A percentile compares a stretch with the other conserved stretches of the same genome.
These are phyloP conservation scores for Circinella minor DNA, from an alignment of 371 early-diverging fungal species.

Conservation along the genomic window DNA sequence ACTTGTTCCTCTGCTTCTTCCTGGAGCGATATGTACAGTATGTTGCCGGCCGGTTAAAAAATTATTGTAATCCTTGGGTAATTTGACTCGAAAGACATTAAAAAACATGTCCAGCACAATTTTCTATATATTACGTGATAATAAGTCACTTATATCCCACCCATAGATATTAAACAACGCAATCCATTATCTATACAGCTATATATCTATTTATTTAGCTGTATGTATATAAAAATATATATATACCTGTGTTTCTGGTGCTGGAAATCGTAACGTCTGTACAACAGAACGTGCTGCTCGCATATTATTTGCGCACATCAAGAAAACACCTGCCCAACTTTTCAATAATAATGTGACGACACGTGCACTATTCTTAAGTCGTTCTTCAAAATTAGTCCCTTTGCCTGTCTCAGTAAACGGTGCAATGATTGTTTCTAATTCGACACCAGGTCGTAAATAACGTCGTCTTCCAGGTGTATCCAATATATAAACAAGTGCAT, in stretches of 20 bases:
- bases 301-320: constrained; percentile 76
- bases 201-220: not conserved
- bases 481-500: constrained; percentile 72
- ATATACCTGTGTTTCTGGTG: constrained; percentile 75
- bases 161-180: too few relatives aligned
- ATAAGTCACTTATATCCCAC: not conserved
- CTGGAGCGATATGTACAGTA: constrained; percentile 45
- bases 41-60: constrained; percentile 56
- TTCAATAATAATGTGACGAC: constrained; percentile 68
- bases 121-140: constrained; percentile 50
- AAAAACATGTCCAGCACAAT: constrained; percentile 78
- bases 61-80: constrained; percentile 68
- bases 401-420: constrained; percentile 78
- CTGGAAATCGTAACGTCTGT: constrained; percentile 74
- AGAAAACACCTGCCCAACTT: constrained; percentile 83
- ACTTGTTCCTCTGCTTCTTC: constrained; percentile 18
- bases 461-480: constrained; percentile 70
- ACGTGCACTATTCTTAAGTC: constrained; percentile 65
- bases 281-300: constrained; percentile 77
- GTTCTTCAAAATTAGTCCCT: constrained; percentile 64
- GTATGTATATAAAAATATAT: not conserved
- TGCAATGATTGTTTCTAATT: constrained; percentile 76
- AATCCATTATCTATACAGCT: too few relatives aligned
- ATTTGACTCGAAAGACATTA: constrained; percentile 74
- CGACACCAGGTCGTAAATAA: constrained; percentile 79